Evolutionary conservation across 441 rosid species (phyloP), one percentile per base, ranked within the genome.

Genomic region (Capsella rubella): DNA sequence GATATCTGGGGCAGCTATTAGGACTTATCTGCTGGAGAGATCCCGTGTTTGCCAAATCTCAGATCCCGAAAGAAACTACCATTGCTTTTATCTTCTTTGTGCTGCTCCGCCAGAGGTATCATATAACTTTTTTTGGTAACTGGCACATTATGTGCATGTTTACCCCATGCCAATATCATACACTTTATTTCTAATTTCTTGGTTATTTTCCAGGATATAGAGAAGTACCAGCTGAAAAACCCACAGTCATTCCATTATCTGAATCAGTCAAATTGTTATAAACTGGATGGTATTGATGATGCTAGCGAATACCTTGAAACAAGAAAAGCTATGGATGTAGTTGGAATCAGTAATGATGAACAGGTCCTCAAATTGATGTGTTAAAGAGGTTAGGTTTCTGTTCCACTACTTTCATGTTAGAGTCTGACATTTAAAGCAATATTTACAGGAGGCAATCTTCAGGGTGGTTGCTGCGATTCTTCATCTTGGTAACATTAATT

Each of bases 1-100:
- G 76, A 89, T 89, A 72, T 89, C 89, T 40, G 93, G 93, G 71
- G 93, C 93, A 16, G 93, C 93, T 64, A 81, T 89, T 37, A 80
- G 91, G 74, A 89, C 93, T 49, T 89, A 89, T 81, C 80, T 89
- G 56, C 88, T 89, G 49, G 93, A 89, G 74, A 80, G 93, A 47
- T 89, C 93, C 51, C 93, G 93, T 29, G 91, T 89, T 72, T 89
- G 93, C 82, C 91, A 89, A 83, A 84, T 87, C 69, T 85, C 91
- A 65, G 77, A 82, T 80, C 93, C 93, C 0, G 93, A 89, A 78
- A 83, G 93, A 78, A 89, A 89, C 68, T 89, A 89, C 80, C 93
- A 89, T 73, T 84, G 88, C 82, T 89, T 89, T 82, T 87, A 89
- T 82, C 87, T 82, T 82, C 88, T 89, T 50, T 89, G 93, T 83